Base-by-base conservation (phyloP, 2,329 filamentous ascomycete species). In the Calonectria fujianensis region DNA sequence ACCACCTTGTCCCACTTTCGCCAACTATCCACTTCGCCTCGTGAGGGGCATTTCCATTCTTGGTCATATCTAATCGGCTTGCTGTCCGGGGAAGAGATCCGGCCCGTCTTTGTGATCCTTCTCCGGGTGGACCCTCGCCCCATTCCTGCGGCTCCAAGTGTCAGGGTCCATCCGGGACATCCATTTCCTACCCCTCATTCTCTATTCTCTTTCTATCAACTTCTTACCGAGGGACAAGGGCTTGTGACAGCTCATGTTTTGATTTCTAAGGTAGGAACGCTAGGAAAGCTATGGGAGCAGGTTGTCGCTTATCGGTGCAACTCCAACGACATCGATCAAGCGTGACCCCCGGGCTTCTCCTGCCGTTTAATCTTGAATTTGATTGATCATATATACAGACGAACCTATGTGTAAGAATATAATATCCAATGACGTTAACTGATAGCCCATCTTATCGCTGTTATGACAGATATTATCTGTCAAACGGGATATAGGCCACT, bases 1-100 rank as follows among this genome's bases (percentile, higher is more conserved):
- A 32, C 51, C 51, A 41, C 64, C 45, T 11, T n/a, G 66, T 66
- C 59, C 71, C 71, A 73, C 71, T 66, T 20, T 27, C 24, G 66
- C 57, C 41, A 48, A 20, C 29, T 37, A 32, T 61, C 64, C 70
- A 69, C 70, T 29, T 24, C 39, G n/a, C 50, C 35, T 69, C 70
- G 20, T 14, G 45, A 50, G 31, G 24, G 39, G 32, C 6, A 50
- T 35, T 48, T 37, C 64, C 35, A 67, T 67, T 51, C 45, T 37
- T 61, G 57, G 57, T 20, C 57, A 61, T 61, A 61, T 61, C 57
- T 61, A 61, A 61, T 61, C 57, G 57, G 57, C 10, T 6, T 61
- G 31, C 35, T 61, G 57, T 61, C 57, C 57, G 57, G 35, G 57
- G 57, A 61, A 61, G 27, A 4, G 27, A 65, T 32, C 61, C 61